These are phyloP conservation scores for Rhodocollybia butyracea DNA, from an alignment of 768 basidiomycete species.

Conservation along the genomic window DNA sequence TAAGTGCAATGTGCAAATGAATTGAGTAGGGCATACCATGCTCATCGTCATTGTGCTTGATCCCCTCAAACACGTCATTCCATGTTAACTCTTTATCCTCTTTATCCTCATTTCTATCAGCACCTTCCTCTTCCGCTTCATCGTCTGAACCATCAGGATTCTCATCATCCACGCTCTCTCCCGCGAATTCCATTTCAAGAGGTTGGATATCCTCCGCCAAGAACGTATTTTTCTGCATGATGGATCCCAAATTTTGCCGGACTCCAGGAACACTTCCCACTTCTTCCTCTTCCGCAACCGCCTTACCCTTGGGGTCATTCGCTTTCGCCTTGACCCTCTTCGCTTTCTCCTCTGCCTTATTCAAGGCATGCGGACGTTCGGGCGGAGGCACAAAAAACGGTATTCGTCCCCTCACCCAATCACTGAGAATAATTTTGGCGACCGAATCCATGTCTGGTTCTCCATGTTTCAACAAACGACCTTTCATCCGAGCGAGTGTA, in stretches of 20 bases:
- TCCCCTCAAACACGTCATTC: conserved; percentile 83
- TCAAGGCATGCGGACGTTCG: conserved; percentile 70
- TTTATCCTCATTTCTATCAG: conserved; percentile 27
- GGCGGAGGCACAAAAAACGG: conserved; percentile 96
- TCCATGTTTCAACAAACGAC: conserved; percentile 88
- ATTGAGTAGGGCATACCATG: neutral
- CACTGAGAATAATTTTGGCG: conserved; percentile 91
- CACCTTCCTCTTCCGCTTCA: conserved; percentile 37
- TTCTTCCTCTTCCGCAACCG: conserved; percentile 31
- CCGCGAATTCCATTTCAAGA: conserved; percentile 42
- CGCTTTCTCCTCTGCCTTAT: conserved; percentile 57
- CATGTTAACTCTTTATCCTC: conserved; percentile 63
- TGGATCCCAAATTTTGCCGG: conserved; percentile 81
- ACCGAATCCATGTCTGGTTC: conserved; percentile 92
- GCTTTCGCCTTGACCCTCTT: conserved; percentile 36
- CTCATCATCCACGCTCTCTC: conserved; percentile 34
- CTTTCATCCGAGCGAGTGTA: conserved; percentile 85
- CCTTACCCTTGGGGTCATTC: conserved; percentile 46
- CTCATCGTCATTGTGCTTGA: conserved; percentile 25
- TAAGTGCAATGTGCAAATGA: neutral
- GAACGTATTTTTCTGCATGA: conserved; percentile 88
- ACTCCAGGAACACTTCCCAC: conserved; percentile 48
- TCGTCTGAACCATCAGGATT: conserved; percentile 36
- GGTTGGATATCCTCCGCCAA: conserved; percentile 78
- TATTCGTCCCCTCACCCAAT: conserved; percentile 97